A percentile compares a stretch with the other conserved stretches of the same genome.
These are phyloP conservation scores for Trypanosoma cruzi DNA, from an alignment of 208 protist species.

Conservation along the genomic window DNA sequence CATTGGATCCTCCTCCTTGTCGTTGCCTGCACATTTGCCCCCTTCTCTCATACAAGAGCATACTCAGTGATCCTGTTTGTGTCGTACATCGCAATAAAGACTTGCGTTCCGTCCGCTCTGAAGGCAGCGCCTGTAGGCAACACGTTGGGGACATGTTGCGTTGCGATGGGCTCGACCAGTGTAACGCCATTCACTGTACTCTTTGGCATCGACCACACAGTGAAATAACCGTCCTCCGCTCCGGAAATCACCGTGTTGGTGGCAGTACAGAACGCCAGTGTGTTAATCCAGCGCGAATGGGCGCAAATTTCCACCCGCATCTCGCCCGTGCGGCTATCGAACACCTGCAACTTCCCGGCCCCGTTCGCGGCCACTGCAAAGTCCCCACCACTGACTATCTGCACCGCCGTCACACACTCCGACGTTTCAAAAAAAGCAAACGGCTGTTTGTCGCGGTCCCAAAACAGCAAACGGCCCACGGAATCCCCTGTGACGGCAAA, in stretches of 20 bases:
- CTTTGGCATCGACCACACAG: conserved; percentile 33
- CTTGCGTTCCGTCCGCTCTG: conserved; percentile 8
- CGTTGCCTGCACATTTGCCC: background rate
- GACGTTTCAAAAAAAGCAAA: conserved; percentile 18
- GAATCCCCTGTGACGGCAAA: conserved; percentile 43
- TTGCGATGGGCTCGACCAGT: background rate
- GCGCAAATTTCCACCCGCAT: conserved; percentile 46
- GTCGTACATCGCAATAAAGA: conserved; percentile 23
- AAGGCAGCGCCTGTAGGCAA: conserved; percentile 32
- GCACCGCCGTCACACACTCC: conserved; percentile 53
- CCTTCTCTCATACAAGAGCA: conserved; percentile 4
- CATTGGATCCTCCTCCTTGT: background rate
- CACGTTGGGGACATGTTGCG: conserved; percentile 15
- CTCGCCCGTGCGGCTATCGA: conserved; percentile 32
- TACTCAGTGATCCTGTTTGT: conserved; percentile 18
- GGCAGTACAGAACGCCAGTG: conserved; percentile 30
- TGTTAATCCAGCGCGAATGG: conserved; percentile 69
- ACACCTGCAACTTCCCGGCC: conserved; percentile 49
- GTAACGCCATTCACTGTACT: background rate
- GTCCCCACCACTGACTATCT: conserved; percentile 30
- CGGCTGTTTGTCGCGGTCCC: conserved; percentile 31
- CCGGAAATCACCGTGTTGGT: conserved; percentile 37
- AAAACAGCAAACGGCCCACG: conserved; percentile 45
- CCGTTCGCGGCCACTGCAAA: conserved; percentile 51
- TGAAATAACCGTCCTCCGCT: conserved; percentile 57